Evolutionary conservation across 2,329 filamentous ascomycete species (phyloP).

Genomic region (Diaporthe sp.): DNA sequence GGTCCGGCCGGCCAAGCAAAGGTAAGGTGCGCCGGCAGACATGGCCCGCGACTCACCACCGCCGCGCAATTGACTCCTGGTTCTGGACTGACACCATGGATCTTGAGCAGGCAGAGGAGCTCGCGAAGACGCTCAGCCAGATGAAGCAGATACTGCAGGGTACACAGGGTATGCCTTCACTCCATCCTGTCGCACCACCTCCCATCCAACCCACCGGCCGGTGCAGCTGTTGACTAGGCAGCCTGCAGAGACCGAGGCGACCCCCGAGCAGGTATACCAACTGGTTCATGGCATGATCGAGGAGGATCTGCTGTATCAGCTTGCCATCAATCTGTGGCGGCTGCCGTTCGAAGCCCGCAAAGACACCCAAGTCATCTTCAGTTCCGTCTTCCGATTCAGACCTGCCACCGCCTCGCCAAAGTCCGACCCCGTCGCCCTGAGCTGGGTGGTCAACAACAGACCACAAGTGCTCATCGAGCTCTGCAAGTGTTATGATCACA

Average conservation of each 20-base stretch:
- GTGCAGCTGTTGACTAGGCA: slow-evolving; percentile 18
- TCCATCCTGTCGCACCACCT: background rate
- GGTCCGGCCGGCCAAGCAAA: slow-evolving; percentile 59
- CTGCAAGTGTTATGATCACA: slow-evolving; percentile 89
- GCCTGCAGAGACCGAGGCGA: slow-evolving; percentile 80
- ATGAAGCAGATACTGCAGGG: slow-evolving; percentile 96
- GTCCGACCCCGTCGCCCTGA: slow-evolving; percentile 84
- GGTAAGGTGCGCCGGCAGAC: slow-evolving; percentile 36
- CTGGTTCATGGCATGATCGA: slow-evolving; percentile 87
- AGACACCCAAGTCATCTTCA: slow-evolving; percentile 95
- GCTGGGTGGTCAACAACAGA: slow-evolving; percentile 86
- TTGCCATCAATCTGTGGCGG: slow-evolving; percentile 84
- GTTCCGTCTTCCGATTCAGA: slow-evolving; percentile 91
- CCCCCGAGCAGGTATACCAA: slow-evolving; percentile 87
- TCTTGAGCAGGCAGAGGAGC: slow-evolving; percentile 79
- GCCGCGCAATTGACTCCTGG: slow-evolving; percentile 22
- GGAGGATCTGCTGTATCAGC: slow-evolving; percentile 87
- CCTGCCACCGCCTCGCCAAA: slow-evolving; percentile 73
- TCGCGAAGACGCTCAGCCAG: slow-evolving; percentile 84
- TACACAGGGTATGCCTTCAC: slow-evolving; percentile 75
- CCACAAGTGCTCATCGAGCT: slow-evolving; percentile 89
- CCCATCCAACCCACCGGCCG: background rate
- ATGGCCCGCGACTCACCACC: background rate
- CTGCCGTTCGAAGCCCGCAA: slow-evolving; percentile 97
- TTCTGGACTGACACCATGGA: slow-evolving; percentile 18